phyloP scores from a whole-genome alignment of 2,329 filamentous ascomycete species.

The Colletotrichum magnum region DNA sequence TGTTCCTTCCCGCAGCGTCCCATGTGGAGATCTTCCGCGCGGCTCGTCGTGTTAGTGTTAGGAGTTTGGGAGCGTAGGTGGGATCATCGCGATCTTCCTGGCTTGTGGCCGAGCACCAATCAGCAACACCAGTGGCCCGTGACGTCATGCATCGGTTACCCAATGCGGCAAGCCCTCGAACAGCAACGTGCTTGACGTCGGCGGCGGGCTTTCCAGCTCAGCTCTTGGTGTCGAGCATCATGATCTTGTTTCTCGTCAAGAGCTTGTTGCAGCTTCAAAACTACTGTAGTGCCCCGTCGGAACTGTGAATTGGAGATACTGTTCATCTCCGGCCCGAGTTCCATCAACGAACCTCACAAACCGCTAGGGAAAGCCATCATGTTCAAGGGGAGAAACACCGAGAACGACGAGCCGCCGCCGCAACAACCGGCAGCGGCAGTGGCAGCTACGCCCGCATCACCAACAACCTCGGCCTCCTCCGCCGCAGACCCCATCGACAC shows the following conservation, averaged over 20 bases:
- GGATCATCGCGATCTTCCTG: constrained; percentile 24
- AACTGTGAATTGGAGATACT: too few relatives aligned
- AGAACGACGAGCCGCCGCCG: not conserved
- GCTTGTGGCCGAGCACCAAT: constrained; percentile 2
- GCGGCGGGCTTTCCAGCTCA: constrained; percentile 29
- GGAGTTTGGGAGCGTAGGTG: too few relatives aligned
- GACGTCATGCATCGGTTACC: constrained; percentile 34
- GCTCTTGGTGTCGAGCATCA: not conserved
- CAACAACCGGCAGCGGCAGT: not conserved
- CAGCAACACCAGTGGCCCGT: constrained; percentile 10
- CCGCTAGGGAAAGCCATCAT: too few relatives aligned
- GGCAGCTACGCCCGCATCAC: not conserved
- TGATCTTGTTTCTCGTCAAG: constrained; percentile 2
- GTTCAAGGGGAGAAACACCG: too few relatives aligned
- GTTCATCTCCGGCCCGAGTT: too few relatives aligned
- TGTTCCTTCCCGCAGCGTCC: not conserved
- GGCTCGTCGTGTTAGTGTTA: too few relatives aligned
- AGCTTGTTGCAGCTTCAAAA: constrained; percentile 22
- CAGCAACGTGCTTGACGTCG: constrained; percentile 39
- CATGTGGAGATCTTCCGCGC: constrained; percentile 33
- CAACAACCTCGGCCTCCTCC: not conserved
- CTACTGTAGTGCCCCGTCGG: not conserved
- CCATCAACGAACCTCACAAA: not conserved
- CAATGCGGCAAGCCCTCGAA: constrained; percentile 11
- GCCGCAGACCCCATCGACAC: not conserved